Evolutionary conservation across 371 early-diverging fungal species (phyloP), one percentile per base, ranked within the genome.

Genomic region (Haplosporangium sp.): DNA sequence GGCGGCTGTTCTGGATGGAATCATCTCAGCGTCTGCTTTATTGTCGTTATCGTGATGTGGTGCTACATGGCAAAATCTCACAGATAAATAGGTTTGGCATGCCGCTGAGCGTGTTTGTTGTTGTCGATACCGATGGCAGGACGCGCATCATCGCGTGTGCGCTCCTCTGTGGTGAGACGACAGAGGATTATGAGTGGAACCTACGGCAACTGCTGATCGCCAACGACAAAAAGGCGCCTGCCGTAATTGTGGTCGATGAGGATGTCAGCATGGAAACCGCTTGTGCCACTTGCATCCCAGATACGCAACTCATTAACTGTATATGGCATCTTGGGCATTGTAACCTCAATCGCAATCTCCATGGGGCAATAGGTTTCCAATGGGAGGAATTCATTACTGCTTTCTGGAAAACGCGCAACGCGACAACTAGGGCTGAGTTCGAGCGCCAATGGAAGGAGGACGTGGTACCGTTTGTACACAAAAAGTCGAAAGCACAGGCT

Each of bases 21-120:
- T 59, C 71, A 6, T 12, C n/a, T 12, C 70, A 76, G 40, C 37
- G 62, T 1, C 1, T 13, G 5, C 42, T 64, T 6, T 76, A 63
- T 13, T 13, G 48, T n/a, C 66, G 71, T 6, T 76, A 67, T 43
- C 57, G 67, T 14, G 62, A 76, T 64, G 21, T 70, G 3, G 50
- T 76, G 2, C 14, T 76, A 4, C 67, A 54, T 45, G 55, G 70
- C 48, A 70, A 76, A 48, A 76, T 47, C 9, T 50, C 36, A 13
- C 53, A 51, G 23, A 70, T 64, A 5, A 76, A 67, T 46, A 23
- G 71, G 5, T 63, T 64, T 55, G 40, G 20, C 23, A 67, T 76
- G 64, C 51, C 37, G 10, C 18, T 76, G 2, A 59, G 18, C 9
- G 57, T 51, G 2, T 43, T 70, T 37, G 67, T 68, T 6, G 53